These are phyloP conservation scores for Komagataella pastoris DNA, from an alignment of 805 yeast genomes.

Conservation along the genomic window DNA sequence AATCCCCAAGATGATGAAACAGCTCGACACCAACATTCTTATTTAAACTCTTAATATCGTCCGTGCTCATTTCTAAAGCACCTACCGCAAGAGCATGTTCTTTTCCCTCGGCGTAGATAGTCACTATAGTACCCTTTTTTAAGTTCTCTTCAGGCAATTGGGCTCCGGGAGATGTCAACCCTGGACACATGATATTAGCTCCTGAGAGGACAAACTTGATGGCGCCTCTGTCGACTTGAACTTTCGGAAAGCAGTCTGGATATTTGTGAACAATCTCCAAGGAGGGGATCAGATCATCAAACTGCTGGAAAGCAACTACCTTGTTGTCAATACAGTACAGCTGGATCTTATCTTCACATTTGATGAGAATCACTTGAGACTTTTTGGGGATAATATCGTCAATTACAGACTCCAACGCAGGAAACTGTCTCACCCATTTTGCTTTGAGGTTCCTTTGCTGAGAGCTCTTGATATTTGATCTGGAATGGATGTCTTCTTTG, in stretches of 20 bases:
- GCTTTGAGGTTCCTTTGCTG: conserved; percentile 82
- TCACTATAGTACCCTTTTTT: conserved; percentile 58
- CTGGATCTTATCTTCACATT: conserved; percentile 84
- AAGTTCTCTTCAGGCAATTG: conserved; percentile 60
- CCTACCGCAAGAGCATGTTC: conserved; percentile 87
- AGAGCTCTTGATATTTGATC: conserved; percentile 86
- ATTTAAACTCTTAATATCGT: conserved; percentile 69
- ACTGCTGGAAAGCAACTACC: conserved; percentile 69
- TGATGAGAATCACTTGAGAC: conserved; percentile 63
- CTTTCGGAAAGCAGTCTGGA: conserved; percentile 74
- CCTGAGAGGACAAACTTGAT: conserved; percentile 92
- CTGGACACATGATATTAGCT: conserved; percentile 96
- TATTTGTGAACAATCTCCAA: conserved; percentile 66
- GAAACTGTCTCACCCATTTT: conserved; percentile 62
- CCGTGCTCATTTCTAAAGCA: conserved; percentile 75
- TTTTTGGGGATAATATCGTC: conserved; percentile 85
- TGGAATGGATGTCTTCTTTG: conserved; percentile 78
- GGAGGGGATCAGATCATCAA: conserved; percentile 67
- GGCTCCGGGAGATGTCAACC: conserved; percentile 80
- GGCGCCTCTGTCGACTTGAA: conserved; percentile 92
- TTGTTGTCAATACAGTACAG: conserved; percentile 62
- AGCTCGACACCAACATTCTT: conserved; percentile 87
- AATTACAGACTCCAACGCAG: conserved; percentile 58
- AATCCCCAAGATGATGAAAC: conserved; percentile 78
- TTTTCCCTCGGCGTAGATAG: conserved; percentile 86